Conservation (phyloP, 1,284 basidiomycete species). For the Abortiporus biennis region DNA sequence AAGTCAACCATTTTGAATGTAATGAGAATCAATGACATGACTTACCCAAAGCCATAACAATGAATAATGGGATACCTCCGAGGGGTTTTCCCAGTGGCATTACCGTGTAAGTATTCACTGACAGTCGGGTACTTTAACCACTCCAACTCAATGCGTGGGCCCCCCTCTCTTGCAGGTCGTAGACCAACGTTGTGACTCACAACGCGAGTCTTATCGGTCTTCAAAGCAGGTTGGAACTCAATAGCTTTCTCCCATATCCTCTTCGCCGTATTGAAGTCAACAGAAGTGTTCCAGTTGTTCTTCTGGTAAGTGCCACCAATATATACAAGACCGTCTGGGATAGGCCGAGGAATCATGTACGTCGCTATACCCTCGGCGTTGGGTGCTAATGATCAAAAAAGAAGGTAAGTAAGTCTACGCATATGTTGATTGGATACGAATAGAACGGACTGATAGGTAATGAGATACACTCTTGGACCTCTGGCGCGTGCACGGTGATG, state of each 20-base stretch:
- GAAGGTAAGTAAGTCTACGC: neutral
- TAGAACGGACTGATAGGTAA: constrained; percentile 9
- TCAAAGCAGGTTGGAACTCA: constrained; percentile 31
- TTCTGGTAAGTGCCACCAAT: constrained; percentile 51
- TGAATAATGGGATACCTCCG: constrained; percentile 51
- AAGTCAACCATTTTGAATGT: neutral
- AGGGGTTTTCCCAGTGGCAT: constrained; percentile 30
- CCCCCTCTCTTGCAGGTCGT: constrained; percentile 63
- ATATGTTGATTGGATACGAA: neutral
- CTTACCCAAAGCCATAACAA: constrained; percentile 55
- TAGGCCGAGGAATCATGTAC: constrained; percentile 53
- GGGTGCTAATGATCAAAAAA: neutral
- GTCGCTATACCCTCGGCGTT: constrained; percentile 26
- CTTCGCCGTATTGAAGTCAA: constrained; percentile 35
- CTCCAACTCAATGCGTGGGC: constrained; percentile 63
- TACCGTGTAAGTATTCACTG: constrained; percentile 22
- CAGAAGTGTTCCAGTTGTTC: constrained; percentile 41
- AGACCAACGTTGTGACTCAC: constrained; percentile 63
- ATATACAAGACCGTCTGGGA: constrained; percentile 32
- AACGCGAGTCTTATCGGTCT: constrained; percentile 34
- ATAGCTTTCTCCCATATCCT: constrained; percentile 41
- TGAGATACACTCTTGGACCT: constrained; percentile 27
- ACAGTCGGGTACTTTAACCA: constrained; percentile 35
- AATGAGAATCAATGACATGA: constrained; percentile 10
- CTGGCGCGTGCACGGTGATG: constrained; percentile 70